Conservation (phyloP, 2,329 filamentous ascomycete genomes). For the Leptographium flavum region DNA sequence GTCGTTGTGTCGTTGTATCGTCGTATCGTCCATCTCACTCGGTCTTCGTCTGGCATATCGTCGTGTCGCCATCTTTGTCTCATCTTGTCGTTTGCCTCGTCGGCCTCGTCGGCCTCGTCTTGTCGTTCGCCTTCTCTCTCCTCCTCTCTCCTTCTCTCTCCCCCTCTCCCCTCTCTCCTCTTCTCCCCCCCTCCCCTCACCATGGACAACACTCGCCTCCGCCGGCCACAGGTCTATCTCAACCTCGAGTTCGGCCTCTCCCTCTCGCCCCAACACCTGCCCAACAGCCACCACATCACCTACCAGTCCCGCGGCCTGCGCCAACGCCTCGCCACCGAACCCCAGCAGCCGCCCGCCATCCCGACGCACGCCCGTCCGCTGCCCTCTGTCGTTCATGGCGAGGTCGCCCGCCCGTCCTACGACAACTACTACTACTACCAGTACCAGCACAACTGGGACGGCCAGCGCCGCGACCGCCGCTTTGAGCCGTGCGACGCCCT, state of each 20-base stretch:
- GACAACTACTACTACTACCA: constrained; percentile 6
- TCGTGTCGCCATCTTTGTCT: not conserved
- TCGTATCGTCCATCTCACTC: too few relatives aligned
- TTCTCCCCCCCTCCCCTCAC: not conserved
- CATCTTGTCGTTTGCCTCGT: too few relatives aligned
- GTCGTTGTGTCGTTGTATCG: too few relatives aligned
- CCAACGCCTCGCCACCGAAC: constrained; percentile 23
- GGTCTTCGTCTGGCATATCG: too few relatives aligned
- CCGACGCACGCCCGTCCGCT: constrained; percentile 10
- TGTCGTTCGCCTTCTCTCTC: not conserved
- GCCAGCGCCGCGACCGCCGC: constrained; percentile 8
- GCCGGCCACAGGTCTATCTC: constrained; percentile 31
- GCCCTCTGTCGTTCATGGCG: constrained; percentile 6
- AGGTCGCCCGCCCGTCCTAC: not conserved
- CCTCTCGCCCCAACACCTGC: constrained; percentile 28
- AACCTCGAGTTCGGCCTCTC: constrained; percentile 38
- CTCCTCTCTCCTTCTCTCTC: not conserved
- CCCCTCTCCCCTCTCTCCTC: not conserved
- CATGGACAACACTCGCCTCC: not conserved
- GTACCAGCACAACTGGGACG: constrained; percentile 8
- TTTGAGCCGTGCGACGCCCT: constrained; percentile 8
- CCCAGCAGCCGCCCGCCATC: not conserved
- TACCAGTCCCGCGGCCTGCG: constrained; percentile 32
- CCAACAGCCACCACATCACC: constrained; percentile 29
- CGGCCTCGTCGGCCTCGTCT: not conserved